These are phyloP conservation scores for Colletotrichum navitas DNA, from an alignment of 2,329 filamentous ascomycete species.

Conservation along the genomic window DNA sequence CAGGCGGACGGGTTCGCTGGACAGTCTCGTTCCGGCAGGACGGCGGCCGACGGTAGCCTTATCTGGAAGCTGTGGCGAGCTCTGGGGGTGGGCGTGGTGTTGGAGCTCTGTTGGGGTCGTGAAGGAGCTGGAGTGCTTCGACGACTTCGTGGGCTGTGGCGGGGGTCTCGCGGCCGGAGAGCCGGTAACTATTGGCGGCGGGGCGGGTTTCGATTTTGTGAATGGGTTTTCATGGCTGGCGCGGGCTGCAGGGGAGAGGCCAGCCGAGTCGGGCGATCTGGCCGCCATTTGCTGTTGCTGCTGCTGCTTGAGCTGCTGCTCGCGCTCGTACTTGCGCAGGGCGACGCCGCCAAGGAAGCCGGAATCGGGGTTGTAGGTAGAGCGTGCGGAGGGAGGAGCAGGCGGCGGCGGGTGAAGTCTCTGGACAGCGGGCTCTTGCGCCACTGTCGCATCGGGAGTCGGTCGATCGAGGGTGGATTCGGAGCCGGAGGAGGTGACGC, in stretches of 20 bases:
- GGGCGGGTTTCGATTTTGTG: conserved; percentile 50
- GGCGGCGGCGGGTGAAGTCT: conserved; percentile 45
- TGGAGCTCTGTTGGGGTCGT: conserved; percentile 64
- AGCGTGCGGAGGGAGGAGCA: conserved; percentile 47
- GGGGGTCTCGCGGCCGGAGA: conserved; percentile 48
- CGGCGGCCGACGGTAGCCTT: conserved; percentile 55
- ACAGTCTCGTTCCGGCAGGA: conserved; percentile 56
- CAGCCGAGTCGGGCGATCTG: conserved; percentile 29
- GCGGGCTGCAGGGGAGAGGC: neutral
- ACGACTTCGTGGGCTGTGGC: conserved; percentile 47
- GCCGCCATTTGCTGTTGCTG: conserved; percentile 33
- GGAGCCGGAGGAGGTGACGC: conserved; percentile 60
- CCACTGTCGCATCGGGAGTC: conserved; percentile 39
- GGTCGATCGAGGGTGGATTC: conserved; percentile 37
- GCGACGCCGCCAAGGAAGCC: conserved; percentile 69
- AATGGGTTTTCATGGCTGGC: conserved; percentile 46
- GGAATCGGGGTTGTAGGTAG: conserved; percentile 54
- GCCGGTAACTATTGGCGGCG: conserved; percentile 53
- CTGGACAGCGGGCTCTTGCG: conserved; percentile 30
- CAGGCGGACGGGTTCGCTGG: conserved; percentile 54
- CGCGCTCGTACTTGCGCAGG: conserved; percentile 63
- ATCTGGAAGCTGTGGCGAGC: conserved; percentile 9
- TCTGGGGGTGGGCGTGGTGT: conserved; percentile 20
- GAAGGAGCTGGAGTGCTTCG: conserved; percentile 58
- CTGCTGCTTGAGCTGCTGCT: conserved; percentile 45